Evolutionary conservation across 768 basidiomycete genomes (phyloP).

Genomic region (Tricholoma matsutake): DNA sequence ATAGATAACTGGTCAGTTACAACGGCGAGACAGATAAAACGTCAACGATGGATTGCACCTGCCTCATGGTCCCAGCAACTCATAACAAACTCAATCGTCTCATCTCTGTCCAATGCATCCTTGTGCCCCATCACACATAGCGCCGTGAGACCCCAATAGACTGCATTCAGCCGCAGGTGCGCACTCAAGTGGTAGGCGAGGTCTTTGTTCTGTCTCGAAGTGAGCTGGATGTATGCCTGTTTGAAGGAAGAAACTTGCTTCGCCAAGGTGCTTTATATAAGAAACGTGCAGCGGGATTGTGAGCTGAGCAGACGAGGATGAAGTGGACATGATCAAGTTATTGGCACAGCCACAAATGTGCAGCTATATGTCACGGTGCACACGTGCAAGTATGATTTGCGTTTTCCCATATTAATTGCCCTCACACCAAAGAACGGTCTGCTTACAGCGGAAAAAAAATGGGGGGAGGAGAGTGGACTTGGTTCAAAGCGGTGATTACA

Average conservation of each 20-base stretch:
- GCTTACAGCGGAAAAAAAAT: too few species aligned
- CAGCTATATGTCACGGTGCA: too few species aligned
- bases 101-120: slow-evolving; percentile 78
- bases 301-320: slow-evolving; percentile 7
- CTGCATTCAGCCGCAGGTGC: slow-evolving; percentile 91
- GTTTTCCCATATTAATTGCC: too few species aligned
- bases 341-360: too few species aligned
- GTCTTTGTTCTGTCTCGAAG: slow-evolving; percentile 60
- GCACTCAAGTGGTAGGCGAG: slow-evolving; percentile 87
- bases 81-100: slow-evolving; percentile 87
- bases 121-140: slow-evolving; percentile 74
- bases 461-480: too few species aligned
- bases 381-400: too few species aligned
- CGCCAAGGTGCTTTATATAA: slow-evolving; percentile 75
- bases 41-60: slow-evolving; percentile 41
- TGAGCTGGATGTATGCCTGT: neutral
- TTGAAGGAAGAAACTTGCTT: slow-evolving; percentile 36
- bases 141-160: slow-evolving; percentile 96
- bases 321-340: neutral
- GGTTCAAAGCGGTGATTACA: too few species aligned
- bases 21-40: neutral
- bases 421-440: too few species aligned
- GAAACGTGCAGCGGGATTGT: slow-evolving; percentile 61
- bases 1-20: neutral
- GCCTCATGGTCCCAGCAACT: slow-evolving; percentile 93